A percentile compares a stretch with the other conserved stretches of the same genome.
Evolutionary conservation across 805 yeast genomes (phyloP).

Genomic region (Torulaspora franciscae): DNA sequence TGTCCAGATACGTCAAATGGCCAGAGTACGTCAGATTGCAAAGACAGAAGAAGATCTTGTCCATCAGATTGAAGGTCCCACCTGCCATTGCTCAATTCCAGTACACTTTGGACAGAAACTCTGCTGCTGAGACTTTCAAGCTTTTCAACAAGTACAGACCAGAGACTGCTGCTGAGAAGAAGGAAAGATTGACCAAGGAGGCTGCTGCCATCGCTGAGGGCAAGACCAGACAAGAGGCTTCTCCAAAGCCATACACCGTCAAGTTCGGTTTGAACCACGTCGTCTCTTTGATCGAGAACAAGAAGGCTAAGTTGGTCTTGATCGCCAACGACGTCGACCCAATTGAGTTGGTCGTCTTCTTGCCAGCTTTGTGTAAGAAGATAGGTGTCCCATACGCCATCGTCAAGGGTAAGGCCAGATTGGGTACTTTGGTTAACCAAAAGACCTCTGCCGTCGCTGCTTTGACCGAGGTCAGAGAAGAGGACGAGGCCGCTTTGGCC

Average conservation of each 20-base stretch:
- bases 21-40: slow-evolving; percentile 97
- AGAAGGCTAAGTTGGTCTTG: slow-evolving; percentile 95
- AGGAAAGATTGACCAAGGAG: slow-evolving; percentile 97
- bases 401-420: slow-evolving; percentile 97
- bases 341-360: slow-evolving; percentile 92
- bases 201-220: slow-evolving; percentile 99
- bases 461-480: slow-evolving; percentile 88
- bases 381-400: slow-evolving; percentile 99
- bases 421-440: slow-evolving; percentile 95
- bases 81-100: slow-evolving; percentile 98
- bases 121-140: slow-evolving; percentile 96
- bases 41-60: slow-evolving; percentile 96
- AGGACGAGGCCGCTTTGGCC: slow-evolving; percentile 92
- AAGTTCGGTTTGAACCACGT: slow-evolving; percentile 99
- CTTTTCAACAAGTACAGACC: slow-evolving; percentile 99
- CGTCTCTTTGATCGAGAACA: slow-evolving; percentile 94
- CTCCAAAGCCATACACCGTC: slow-evolving; percentile 94
- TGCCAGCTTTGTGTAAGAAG: slow-evolving; percentile 98
- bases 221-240: slow-evolving; percentile 92
- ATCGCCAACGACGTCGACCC: slow-evolving; percentile 99
- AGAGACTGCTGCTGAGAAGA: slow-evolving; percentile 95
- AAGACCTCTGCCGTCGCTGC: slow-evolving; percentile 98
- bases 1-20: slow-evolving; percentile 97
- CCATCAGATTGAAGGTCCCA: slow-evolving; percentile 96
- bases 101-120: slow-evolving; percentile 94